These are phyloP conservation scores for Pilasporangium apinafurcum DNA, from an alignment of 352 stramenopile genomes.

Conservation along the genomic window DNA sequence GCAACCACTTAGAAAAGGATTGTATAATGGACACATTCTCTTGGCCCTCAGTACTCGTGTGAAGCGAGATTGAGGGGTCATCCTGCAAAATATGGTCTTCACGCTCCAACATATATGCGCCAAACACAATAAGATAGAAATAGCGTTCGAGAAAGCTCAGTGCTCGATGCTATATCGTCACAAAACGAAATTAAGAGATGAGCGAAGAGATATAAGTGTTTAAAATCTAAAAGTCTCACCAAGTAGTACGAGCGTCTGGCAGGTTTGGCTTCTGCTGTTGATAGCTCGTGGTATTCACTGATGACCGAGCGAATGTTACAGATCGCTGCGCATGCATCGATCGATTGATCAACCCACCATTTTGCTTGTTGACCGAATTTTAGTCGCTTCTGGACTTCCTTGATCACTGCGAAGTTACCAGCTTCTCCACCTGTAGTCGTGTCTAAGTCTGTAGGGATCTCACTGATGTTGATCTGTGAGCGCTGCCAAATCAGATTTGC, in stretches of 20 bases:
- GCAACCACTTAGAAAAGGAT: slow-evolving; percentile 81
- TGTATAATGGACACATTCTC: slow-evolving; percentile 12
- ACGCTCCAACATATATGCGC: slow-evolving; percentile 60
- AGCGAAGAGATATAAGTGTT: not conserved
- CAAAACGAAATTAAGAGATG: slow-evolving; percentile 1
- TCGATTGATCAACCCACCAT: slow-evolving; percentile 62
- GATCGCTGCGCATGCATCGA: slow-evolving; percentile 60
- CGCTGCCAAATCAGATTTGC: slow-evolving; percentile 59
- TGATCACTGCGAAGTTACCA: slow-evolving; percentile 67
- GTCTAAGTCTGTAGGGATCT: not conserved
- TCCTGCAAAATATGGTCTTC: slow-evolving; percentile 10
- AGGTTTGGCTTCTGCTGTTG: slow-evolving; percentile 67
- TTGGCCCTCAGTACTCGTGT: slow-evolving; percentile 11
- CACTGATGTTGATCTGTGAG: slow-evolving; percentile 13
- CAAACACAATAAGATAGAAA: slow-evolving; percentile 87
- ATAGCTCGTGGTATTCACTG: slow-evolving; percentile 70
- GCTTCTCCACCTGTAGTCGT: slow-evolving; percentile 4
- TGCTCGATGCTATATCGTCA: slow-evolving; percentile 48
- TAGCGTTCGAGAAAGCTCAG: slow-evolving; percentile 85
- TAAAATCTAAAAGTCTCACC: slow-evolving; percentile 13
- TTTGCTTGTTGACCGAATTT: slow-evolving; percentile 51
- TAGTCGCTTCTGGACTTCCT: slow-evolving; percentile 51
- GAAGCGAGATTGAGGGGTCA: not conserved
- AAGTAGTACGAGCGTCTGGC: slow-evolving; percentile 77
- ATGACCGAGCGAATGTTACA: slow-evolving; percentile 83